phyloP scores from a whole-genome alignment of 2,329 filamentous ascomycete species.

The Calonectria hawksworthii region DNA sequence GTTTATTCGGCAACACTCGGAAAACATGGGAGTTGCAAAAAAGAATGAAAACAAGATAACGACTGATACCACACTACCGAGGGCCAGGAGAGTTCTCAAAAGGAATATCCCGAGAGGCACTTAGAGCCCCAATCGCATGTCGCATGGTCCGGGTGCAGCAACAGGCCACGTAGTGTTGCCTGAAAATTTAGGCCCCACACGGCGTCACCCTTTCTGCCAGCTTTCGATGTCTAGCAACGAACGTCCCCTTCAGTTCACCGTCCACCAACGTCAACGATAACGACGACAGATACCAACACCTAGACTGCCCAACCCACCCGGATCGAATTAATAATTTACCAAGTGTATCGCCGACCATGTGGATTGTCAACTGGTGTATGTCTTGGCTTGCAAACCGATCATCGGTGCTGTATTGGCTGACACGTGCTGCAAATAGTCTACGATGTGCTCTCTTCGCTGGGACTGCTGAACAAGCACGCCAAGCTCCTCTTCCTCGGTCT shows the following conservation, averaged over 20 bases:
- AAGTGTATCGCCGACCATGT: slow-evolving; percentile 72
- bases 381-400: slow-evolving; percentile 41
- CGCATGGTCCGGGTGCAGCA: slow-evolving; percentile 35
- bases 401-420: slow-evolving; percentile 46
- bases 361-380: slow-evolving; percentile 97
- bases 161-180: slow-evolving; percentile 42
- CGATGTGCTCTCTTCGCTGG: slow-evolving; percentile 88
- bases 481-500: slow-evolving; percentile 95
- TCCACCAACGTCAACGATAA: slow-evolving; percentile 44
- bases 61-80: neutral
- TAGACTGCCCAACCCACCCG: slow-evolving; percentile 32
- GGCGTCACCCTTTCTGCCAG: slow-evolving; percentile 47
- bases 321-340: slow-evolving; percentile 38
- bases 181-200: slow-evolving; percentile 41
- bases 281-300: slow-evolving; percentile 36
- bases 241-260: slow-evolving; percentile 35
- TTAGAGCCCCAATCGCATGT: slow-evolving; percentile 6
- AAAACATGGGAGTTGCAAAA: neutral
- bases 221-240: slow-evolving; percentile 43
- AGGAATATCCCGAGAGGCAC: slow-evolving; percentile 25
- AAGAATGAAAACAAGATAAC: slow-evolving; percentile 2
- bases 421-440: slow-evolving; percentile 71
- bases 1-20: neutral
- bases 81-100: neutral
- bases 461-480: slow-evolving; percentile 94